Evolutionary conservation across 805 yeast species (phyloP).

Genomic region (Zygoascus biomembranicola): DNA sequence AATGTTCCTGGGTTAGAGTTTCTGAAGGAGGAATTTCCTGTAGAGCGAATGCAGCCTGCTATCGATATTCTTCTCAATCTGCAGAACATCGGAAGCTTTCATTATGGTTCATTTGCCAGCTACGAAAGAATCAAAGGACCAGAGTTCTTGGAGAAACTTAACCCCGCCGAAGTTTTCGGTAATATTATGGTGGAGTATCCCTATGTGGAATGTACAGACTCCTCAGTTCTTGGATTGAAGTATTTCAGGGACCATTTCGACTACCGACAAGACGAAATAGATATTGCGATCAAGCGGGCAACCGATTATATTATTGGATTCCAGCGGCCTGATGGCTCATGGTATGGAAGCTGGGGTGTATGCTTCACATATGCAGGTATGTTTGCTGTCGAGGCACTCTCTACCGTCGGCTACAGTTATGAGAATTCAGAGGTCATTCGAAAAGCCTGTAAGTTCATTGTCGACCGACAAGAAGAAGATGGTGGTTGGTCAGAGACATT

Average conservation of each 20-base stretch:
- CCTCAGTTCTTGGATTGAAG: conserved; percentile 80
- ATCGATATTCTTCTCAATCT: conserved; percentile 67
- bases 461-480: conserved; percentile 64
- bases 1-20: conserved; percentile 47
- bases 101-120: conserved; percentile 86
- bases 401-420: conserved; percentile 59
- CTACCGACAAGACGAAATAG: conserved; percentile 60
- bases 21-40: conserved; percentile 44
- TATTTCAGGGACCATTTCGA: conserved; percentile 60
- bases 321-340: conserved; percentile 79
- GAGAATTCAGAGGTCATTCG: conserved; percentile 51
- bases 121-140: conserved; percentile 85
- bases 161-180: conserved; percentile 97
- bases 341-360: conserved; percentile 99
- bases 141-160: conserved; percentile 62
- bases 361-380: conserved; percentile 93
- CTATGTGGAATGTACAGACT: conserved; percentile 96
- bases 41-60: conserved; percentile 50
- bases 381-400: conserved; percentile 94
- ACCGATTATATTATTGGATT: conserved; percentile 57
- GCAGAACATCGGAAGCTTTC: conserved; percentile 73
- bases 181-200: conserved; percentile 98
- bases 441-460: conserved; percentile 80
- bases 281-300: conserved; percentile 64
- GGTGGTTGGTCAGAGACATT: conserved; percentile 99